These are phyloP conservation scores for Crithidia acanthocephali DNA, from an alignment of 208 protist species.

Conservation along the genomic window DNA sequence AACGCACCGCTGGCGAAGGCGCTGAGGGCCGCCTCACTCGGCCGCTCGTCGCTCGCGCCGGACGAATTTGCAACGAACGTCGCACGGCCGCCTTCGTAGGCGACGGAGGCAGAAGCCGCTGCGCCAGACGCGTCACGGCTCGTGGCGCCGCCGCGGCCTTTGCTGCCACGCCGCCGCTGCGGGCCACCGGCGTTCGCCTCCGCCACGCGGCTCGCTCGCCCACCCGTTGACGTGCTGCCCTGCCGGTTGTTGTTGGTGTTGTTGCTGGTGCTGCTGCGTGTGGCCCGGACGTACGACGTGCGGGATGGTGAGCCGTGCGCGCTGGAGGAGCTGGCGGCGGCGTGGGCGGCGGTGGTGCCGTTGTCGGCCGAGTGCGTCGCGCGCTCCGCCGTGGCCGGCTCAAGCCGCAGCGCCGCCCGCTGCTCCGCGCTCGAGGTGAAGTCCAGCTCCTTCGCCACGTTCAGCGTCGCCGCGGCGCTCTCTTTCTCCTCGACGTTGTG, in stretches of 20 bases:
- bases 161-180: conserved; percentile 28
- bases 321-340: neutral
- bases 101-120: neutral
- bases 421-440: conserved; percentile 47
- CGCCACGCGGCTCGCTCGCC: neutral
- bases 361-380: conserved; percentile 10
- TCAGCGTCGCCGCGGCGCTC: conserved; percentile 31
- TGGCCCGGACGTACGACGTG: neutral
- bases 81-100: conserved; percentile 19
- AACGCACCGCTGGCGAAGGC: conserved; percentile 26
- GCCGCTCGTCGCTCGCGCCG: conserved; percentile 16
- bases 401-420: conserved; percentile 12
- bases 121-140: conserved; percentile 9
- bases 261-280: neutral
- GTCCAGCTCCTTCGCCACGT: conserved; percentile 70
- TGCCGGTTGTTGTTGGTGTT: conserved; percentile 9
- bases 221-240: conserved; percentile 2
- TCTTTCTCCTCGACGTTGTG: conserved; percentile 46
- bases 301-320: conserved; percentile 14
- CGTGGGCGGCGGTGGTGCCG: neutral
- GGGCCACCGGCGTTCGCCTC: conserved; percentile 18
- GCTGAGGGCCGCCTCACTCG: conserved; percentile 22
- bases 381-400: conserved; percentile 11
- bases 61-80: conserved; percentile 15
- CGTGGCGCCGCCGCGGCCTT: conserved; percentile 19